Evolutionary conservation across 1,284 basidiomycete genomes (phyloP).

Genomic region (Microbotryum intermedium): DNA sequence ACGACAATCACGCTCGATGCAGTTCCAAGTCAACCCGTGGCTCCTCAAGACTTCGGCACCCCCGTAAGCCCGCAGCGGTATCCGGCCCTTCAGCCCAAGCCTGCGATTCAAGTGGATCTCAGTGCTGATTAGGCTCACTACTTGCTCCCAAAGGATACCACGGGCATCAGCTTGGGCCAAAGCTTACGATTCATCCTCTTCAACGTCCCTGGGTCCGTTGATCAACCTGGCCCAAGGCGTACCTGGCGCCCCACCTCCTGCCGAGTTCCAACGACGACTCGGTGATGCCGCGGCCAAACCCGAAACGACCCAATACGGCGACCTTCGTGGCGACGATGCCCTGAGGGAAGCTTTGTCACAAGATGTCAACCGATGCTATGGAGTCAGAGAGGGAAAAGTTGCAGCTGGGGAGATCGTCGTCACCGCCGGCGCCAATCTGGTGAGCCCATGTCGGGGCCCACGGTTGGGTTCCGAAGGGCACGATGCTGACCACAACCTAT

Average conservation of each 20-base stretch:
- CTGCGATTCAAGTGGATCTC: neutral
- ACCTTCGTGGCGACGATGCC: slow-evolving; percentile 54
- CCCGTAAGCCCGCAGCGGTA: slow-evolving; percentile 3
- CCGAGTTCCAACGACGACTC: slow-evolving; percentile 49
- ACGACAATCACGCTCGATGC: too few species aligned
- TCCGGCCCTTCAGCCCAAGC: neutral
- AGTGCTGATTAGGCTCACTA: neutral
- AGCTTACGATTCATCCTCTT: slow-evolving; percentile 39
- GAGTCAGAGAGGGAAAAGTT: slow-evolving; percentile 26
- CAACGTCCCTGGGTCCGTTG: slow-evolving; percentile 43
- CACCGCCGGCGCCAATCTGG: slow-evolving; percentile 43
- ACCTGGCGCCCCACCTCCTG: slow-evolving; percentile 58
- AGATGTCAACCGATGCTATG: slow-evolving; percentile 61
- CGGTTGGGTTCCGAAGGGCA: neutral
- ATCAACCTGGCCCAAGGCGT: slow-evolving; percentile 64
- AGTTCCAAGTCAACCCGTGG: slow-evolving; percentile 1
- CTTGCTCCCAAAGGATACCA: slow-evolving; percentile 51
- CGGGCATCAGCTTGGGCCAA: slow-evolving; percentile 58
- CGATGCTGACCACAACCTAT: neutral
- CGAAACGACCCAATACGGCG: slow-evolving; percentile 52
- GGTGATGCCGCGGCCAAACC: slow-evolving; percentile 46
- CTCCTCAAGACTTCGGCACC: slow-evolving; percentile 6
- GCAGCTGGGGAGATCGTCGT: slow-evolving; percentile 39
- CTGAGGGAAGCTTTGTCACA: slow-evolving; percentile 53
- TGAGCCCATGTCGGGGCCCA: slow-evolving; percentile 28